Conservation (phyloP, 2,329 filamentous ascomycete species). For the Triangularia setosa region DNA sequence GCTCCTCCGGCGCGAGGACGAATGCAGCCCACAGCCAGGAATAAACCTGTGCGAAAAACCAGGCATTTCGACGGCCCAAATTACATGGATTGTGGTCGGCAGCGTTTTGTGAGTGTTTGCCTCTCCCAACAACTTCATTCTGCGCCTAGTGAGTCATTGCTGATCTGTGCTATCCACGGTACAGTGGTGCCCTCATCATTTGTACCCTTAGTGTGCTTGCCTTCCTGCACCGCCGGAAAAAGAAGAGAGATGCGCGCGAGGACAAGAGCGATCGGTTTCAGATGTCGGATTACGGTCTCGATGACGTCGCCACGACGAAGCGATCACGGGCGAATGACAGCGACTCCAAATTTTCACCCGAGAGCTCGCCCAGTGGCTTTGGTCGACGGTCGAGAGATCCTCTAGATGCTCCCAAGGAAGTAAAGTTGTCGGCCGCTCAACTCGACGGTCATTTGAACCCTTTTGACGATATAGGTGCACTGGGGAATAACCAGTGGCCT, state of each 20-base stretch:
- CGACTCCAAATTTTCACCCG: slow-evolving; percentile 6
- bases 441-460: slow-evolving; percentile 15
- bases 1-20: slow-evolving; percentile 19
- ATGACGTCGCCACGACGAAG: slow-evolving; percentile 13
- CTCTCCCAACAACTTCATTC: too few relatives aligned
- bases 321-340: slow-evolving; percentile 7
- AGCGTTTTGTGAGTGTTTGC: slow-evolving; percentile 17
- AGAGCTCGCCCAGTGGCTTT: slow-evolving; percentile 11
- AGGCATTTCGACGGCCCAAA: slow-evolving; percentile 12
- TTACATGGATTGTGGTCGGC: slow-evolving; percentile 25
- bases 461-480: slow-evolving; percentile 14
- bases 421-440: slow-evolving; percentile 5
- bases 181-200: slow-evolving; percentile 19
- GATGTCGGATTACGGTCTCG: slow-evolving; percentile 25
- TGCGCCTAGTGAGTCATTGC: neutral
- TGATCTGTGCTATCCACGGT: slow-evolving; percentile 7
- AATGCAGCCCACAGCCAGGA: slow-evolving; percentile 12
- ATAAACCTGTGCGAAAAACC: slow-evolving; percentile 25
- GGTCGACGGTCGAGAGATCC: slow-evolving; percentile 17
- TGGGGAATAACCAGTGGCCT: slow-evolving; percentile 12
- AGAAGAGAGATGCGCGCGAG: slow-evolving; percentile 21
- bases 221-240: slow-evolving; percentile 21
- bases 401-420: slow-evolving; percentile 13
- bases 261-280: slow-evolving; percentile 24
- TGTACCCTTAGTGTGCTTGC: slow-evolving; percentile 14